Evolutionary conservation across 441 rosid genomes (phyloP).

Genomic region (Adansonia madagascariensis): DNA sequence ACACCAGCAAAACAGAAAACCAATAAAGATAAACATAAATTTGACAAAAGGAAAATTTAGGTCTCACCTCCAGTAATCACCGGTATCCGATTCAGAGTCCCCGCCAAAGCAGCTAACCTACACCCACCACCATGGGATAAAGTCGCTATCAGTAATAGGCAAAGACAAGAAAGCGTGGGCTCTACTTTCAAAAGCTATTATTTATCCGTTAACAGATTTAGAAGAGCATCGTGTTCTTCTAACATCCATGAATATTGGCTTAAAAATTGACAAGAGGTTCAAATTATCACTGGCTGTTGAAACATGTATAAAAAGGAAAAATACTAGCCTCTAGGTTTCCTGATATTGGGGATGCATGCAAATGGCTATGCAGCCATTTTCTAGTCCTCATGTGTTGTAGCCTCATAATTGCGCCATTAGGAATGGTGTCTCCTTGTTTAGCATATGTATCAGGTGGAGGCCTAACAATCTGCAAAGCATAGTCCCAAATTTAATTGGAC

Average conservation of each 20-base stretch:
- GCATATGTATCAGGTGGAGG: slow-evolving; percentile 58
- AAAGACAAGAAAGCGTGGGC: not conserved
- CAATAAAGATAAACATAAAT: not conserved
- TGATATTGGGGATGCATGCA: slow-evolving; percentile 89
- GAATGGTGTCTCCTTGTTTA: slow-evolving; percentile 85
- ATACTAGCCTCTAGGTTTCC: slow-evolving; percentile 90
- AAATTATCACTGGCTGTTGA: not conserved
- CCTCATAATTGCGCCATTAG: slow-evolving; percentile 68
- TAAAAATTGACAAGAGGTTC: not conserved
- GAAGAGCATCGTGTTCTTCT: not conserved
- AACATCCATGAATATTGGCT: not conserved
- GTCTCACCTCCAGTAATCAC: slow-evolving; percentile 90
- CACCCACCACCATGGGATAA: slow-evolving; percentile 26
- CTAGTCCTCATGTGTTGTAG: slow-evolving; percentile 92
- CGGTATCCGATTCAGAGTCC: slow-evolving; percentile 84
- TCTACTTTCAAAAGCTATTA: not conserved
- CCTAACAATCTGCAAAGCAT: slow-evolving; percentile 65
- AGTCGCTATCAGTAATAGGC: not conserved
- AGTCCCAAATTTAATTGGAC: not conserved
- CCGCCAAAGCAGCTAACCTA: slow-evolving; percentile 98
- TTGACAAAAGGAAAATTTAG: not conserved
- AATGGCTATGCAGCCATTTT: slow-evolving; percentile 93
- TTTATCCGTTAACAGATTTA: not conserved
- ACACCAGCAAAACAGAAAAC: slow-evolving; percentile 25
- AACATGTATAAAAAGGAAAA: not conserved